Conservation (phyloP, 1,284 basidiomycete species). For the Cutaneotrichosporon mucoides region DNA sequence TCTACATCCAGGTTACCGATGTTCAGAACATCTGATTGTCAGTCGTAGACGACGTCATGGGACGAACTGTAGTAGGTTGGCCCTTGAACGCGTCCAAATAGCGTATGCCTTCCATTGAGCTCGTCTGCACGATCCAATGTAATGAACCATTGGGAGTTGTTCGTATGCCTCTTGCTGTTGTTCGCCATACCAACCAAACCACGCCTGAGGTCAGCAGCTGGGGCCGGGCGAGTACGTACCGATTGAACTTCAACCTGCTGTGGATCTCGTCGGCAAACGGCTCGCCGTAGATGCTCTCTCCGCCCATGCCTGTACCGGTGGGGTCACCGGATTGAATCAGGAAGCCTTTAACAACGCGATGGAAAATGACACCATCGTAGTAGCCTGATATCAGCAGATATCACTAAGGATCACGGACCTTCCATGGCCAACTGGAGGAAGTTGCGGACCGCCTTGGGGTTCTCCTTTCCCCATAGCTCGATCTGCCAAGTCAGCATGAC, state of each 20-base stretch:
- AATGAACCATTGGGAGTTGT: constrained; percentile 86
- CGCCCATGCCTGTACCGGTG: constrained; percentile 84
- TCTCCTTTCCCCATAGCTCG: constrained; percentile 93
- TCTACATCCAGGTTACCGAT: constrained; percentile 85
- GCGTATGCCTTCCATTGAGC: constrained; percentile 79
- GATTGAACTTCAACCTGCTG: constrained; percentile 63
- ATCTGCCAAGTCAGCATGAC: constrained; percentile 51
- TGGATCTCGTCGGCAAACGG: constrained; percentile 93
- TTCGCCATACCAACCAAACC: constrained; percentile 95
- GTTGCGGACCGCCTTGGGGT: constrained; percentile 89
- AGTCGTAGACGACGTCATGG: constrained; percentile 59
- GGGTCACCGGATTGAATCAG: constrained; percentile 94
- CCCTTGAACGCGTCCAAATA: constrained; percentile 65
- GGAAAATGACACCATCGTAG: constrained; percentile 92
- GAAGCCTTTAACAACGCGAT: constrained; percentile 76
- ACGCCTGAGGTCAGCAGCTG: constrained; percentile 60
- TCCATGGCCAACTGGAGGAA: constrained; percentile 86
- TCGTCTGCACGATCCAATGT: constrained; percentile 85
- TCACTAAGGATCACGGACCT: constrained; percentile 55
- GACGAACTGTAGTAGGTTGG: constrained; percentile 85
- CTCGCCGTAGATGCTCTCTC: constrained; percentile 87
- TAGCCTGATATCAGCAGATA: constrained; percentile 64
- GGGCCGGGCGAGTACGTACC: constrained; percentile 20
- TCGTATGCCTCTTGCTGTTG: constrained; percentile 73
- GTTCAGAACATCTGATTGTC: constrained; percentile 69